These are phyloP conservation scores for Rubroshorea leprosula DNA, from an alignment of 345 rosid species.

Conservation along the genomic window DNA sequence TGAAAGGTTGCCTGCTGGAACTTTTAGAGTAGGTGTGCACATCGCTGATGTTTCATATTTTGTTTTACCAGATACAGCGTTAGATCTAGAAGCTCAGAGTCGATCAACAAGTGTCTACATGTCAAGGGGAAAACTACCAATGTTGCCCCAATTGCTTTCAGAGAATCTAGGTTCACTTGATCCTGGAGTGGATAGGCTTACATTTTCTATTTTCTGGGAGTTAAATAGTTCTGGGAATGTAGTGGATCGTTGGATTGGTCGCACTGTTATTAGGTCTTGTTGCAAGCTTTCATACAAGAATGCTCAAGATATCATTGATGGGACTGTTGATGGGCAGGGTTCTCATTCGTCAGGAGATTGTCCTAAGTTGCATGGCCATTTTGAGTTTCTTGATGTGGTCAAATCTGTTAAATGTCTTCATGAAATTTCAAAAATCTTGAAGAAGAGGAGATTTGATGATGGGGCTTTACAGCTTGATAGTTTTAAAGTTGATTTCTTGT, in stretches of 20 bases:
- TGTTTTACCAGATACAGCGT: conserved; percentile 67
- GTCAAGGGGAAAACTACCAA: conserved; percentile 53
- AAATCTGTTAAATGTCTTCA: conserved; percentile 49
- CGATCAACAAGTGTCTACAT: conserved; percentile 83
- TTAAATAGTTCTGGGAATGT: conserved; percentile 49
- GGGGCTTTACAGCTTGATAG: conserved; percentile 78
- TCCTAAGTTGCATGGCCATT: conserved; percentile 57
- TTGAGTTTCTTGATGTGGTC: conserved; percentile 60
- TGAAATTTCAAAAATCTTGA: conserved; percentile 51
- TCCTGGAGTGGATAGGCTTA: conserved; percentile 79
- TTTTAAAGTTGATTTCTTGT: conserved; percentile 41
- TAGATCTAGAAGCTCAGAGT: conserved; percentile 69
- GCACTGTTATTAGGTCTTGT: conserved; percentile 65
- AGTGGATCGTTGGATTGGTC: conserved; percentile 75
- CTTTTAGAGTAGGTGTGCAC: conserved; percentile 81
- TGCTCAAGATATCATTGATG: conserved; percentile 64
- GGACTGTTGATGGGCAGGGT: conserved; percentile 24
- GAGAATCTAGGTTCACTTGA: conserved; percentile 69
- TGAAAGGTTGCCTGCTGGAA: conserved; percentile 50
- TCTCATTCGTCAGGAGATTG: conserved; percentile 22
- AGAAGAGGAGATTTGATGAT: conserved; percentile 50
- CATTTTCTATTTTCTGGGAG: conserved; percentile 84
- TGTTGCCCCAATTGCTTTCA: conserved; percentile 77
- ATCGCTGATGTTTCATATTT: conserved; percentile 83
- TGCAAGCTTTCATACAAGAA: conserved; percentile 86